Evolutionary conservation across 345 rosid species (phyloP).

Genomic region (Trapa incisa): DNA sequence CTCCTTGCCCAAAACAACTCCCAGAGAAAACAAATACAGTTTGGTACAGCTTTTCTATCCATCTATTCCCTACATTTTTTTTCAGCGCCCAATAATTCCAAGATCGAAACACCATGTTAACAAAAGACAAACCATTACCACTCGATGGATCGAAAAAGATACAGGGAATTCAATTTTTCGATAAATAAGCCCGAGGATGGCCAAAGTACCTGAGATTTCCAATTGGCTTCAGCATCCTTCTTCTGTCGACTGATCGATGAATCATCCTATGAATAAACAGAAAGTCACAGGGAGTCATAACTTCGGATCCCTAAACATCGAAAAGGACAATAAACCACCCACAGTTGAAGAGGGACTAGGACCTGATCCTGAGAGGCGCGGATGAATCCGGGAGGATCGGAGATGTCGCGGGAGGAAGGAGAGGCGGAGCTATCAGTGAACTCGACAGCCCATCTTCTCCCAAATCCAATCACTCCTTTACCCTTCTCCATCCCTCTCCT

Average conservation of each 20-base stretch:
- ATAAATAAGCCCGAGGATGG: background rate
- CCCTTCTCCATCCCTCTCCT: conserved; percentile 68
- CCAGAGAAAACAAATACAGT: background rate
- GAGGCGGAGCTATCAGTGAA: conserved; percentile 78
- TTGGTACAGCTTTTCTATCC: background rate
- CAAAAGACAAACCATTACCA: background rate
- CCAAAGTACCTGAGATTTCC: conserved; percentile 77
- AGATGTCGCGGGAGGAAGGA: conserved; percentile 76
- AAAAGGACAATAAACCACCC: background rate
- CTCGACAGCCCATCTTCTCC: conserved; percentile 96
- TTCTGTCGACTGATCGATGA: conserved; percentile 67
- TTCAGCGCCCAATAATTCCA: background rate
- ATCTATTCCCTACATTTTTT: background rate
- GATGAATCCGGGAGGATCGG: conserved; percentile 87
- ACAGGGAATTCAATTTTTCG: background rate
- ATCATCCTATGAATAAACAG: conserved; percentile 46
- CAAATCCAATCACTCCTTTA: conserved; percentile 87
- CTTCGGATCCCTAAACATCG: background rate
- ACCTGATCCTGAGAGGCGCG: conserved; percentile 86
- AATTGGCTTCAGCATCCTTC: conserved; percentile 95
- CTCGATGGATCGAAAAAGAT: background rate
- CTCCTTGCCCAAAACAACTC: background rate
- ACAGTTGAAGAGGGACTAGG: too few relatives aligned
- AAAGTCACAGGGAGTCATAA: background rate
- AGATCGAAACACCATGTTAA: background rate